Percentiles rank a stretch among this genome's conserved stretches.
These are phyloP conservation scores for Leptosphaerulina australis DNA, from an alignment of 2,329 filamentous ascomycete species.

Conservation along the genomic window DNA sequence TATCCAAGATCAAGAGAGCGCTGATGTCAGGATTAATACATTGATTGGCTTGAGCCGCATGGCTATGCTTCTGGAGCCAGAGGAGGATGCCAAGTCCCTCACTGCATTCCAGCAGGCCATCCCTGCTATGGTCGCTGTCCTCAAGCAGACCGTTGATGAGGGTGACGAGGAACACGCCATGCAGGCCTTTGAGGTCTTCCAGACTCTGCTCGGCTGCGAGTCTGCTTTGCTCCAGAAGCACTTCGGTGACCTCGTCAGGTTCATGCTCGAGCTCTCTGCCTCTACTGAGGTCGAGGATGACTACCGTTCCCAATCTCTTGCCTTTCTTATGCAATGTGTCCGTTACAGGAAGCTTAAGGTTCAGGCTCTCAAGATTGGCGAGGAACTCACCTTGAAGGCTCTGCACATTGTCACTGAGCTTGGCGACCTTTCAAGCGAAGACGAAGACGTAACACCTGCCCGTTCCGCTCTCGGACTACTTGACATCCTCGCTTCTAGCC, in stretches of 20 bases:
- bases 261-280: conserved; percentile 87
- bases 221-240: conserved; percentile 81
- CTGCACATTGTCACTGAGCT: conserved; percentile 91
- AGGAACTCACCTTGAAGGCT: conserved; percentile 84
- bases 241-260: conserved; percentile 86
- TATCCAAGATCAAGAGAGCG: conserved; percentile 87
- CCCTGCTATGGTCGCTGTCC: conserved; percentile 84
- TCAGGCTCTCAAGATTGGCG: conserved; percentile 84
- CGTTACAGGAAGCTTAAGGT: conserved; percentile 95
- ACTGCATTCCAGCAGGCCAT: conserved; percentile 79
- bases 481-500: conserved; percentile 83
- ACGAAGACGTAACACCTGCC: conserved; percentile 85
- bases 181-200: conserved; percentile 95
- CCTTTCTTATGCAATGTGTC: conserved; percentile 91
- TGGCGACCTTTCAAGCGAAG: conserved; percentile 71
- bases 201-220: conserved; percentile 90
- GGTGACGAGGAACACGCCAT: conserved; percentile 86
- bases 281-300: conserved; percentile 83
- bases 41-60: conserved; percentile 87
- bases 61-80: conserved; percentile 84
- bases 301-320: conserved; percentile 84
- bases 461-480: conserved; percentile 84
- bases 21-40: conserved; percentile 93
- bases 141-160: conserved; percentile 81
- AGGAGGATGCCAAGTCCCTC: conserved; percentile 78